Percentiles rank a stretch among this genome's conserved stretches.
Conservation (phyloP, 2,329 filamentous ascomycete species). For the Pseudocercospora cruenta region DNA sequence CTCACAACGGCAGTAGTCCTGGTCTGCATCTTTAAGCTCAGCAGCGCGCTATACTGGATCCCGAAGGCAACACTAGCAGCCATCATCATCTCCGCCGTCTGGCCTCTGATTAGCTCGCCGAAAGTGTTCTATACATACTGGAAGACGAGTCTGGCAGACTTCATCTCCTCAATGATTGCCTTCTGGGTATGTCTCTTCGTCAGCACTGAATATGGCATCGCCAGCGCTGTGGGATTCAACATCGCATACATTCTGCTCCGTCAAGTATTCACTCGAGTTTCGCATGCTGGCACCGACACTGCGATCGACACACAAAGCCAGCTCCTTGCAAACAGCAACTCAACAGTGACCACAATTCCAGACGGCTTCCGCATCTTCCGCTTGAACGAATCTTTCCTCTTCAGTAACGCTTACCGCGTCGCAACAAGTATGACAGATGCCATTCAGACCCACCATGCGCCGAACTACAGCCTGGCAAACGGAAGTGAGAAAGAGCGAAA, state of each 20-base stretch:
- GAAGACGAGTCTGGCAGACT: constrained; percentile 67
- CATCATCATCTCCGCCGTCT: constrained; percentile 69
- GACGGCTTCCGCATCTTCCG: constrained; percentile 60
- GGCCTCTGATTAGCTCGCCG: constrained; percentile 63
- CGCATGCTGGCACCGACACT: constrained; percentile 27
- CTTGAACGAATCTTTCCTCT: constrained; percentile 63
- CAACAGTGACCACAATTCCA: constrained; percentile 34
- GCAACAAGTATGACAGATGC: constrained; percentile 56
- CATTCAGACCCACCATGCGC: constrained; percentile 53
- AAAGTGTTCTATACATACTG: constrained; percentile 66
- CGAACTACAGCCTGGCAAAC: constrained; percentile 43
- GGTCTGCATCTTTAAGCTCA: constrained; percentile 63
- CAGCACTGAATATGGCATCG: constrained; percentile 64
- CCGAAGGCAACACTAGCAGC: constrained; percentile 67
- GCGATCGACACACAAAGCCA: constrained; percentile 22
- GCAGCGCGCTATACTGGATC: constrained; percentile 68
- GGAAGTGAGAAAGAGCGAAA: constrained; percentile 48
- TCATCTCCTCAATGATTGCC: constrained; percentile 64
- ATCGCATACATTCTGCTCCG: constrained; percentile 59
- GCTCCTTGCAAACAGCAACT: constrained; percentile 14
- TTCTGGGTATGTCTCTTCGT: constrained; percentile 68
- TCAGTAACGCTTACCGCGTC: constrained; percentile 62
- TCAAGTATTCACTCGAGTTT: constrained; percentile 57
- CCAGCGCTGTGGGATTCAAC: constrained; percentile 56
- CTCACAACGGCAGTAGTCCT: constrained; percentile 66